These are phyloP conservation scores for Tolypocladium tropicale DNA, from an alignment of 2,329 filamentous ascomycete genomes.

Conservation along the genomic window DNA sequence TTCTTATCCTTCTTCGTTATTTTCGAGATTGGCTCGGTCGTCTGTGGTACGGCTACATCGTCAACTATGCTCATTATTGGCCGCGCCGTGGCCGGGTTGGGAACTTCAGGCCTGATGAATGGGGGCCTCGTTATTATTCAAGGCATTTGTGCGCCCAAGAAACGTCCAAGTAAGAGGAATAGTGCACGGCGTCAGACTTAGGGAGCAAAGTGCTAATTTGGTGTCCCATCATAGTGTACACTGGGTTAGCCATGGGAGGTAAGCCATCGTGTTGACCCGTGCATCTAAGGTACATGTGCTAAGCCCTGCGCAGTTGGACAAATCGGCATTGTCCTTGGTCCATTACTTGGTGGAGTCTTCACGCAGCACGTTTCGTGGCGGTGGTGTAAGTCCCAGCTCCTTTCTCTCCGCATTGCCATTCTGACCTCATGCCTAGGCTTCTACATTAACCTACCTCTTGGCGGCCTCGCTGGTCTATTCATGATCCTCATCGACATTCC, in stretches of 20 bases:
- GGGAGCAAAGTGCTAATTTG: background rate
- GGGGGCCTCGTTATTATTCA: background rate
- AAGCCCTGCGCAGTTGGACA: background rate
- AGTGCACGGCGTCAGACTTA: background rate
- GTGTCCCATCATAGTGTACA: background rate
- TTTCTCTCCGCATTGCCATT: background rate
- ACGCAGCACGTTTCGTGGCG: background rate
- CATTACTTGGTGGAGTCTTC: background rate
- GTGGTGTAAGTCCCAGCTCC: background rate
- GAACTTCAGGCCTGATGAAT: background rate
- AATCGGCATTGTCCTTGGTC: background rate
- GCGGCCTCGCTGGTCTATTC: background rate
- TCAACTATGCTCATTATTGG: background rate
- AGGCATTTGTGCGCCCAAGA: background rate
- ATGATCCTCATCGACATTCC: background rate
- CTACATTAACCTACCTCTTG: background rate
- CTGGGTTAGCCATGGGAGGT: background rate
- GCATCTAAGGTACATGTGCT: background rate
- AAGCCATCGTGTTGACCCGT: background rate
- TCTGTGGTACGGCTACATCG: background rate
- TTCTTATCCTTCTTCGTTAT: background rate
- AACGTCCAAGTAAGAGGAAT: background rate
- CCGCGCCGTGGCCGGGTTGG: background rate
- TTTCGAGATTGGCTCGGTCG: background rate
- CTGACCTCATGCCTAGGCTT: background rate